Evolutionary conservation across 305 asterid species (phyloP).

Genomic region (Caryopteris hybrid): DNA sequence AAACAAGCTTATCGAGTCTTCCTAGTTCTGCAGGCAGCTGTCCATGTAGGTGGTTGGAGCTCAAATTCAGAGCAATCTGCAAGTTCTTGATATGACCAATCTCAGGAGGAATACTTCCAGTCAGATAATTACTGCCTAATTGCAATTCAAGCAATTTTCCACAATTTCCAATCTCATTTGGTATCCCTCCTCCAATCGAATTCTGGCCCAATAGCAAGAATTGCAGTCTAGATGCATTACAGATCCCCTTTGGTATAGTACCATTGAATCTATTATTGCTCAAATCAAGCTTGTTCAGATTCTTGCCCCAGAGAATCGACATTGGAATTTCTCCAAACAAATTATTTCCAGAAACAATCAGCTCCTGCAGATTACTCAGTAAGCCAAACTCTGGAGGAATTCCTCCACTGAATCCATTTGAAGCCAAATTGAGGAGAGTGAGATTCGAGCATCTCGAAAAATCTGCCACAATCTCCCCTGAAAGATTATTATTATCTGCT

Average conservation of each 20-base stretch:
- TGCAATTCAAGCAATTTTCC: slow-evolving; percentile 69
- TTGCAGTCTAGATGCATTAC: slow-evolving; percentile 71
- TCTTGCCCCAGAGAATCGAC: slow-evolving; percentile 58
- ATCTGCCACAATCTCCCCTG: slow-evolving; percentile 77
- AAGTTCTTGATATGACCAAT: slow-evolving; percentile 79
- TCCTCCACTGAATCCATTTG: slow-evolving; percentile 71
- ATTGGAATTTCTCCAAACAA: slow-evolving; percentile 77
- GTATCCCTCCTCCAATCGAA: slow-evolving; percentile 60
- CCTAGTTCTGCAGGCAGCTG: slow-evolving; percentile 82
- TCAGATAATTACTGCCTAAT: slow-evolving; percentile 68
- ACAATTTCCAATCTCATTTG: slow-evolving; percentile 70
- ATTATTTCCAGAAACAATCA: slow-evolving; percentile 71
- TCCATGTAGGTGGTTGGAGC: slow-evolving; percentile 77
- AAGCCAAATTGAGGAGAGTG: slow-evolving; percentile 83
- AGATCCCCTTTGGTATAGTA: slow-evolving; percentile 57
- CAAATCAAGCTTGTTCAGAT: slow-evolving; percentile 82
- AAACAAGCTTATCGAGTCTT: slow-evolving; percentile 82
- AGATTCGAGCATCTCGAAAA: slow-evolving; percentile 80
- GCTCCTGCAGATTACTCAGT: slow-evolving; percentile 71
- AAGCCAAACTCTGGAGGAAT: slow-evolving; percentile 72
- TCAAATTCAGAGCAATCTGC: slow-evolving; percentile 85
- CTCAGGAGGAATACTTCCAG: slow-evolving; percentile 85
- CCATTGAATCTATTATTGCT: slow-evolving; percentile 79
- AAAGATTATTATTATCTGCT: slow-evolving; percentile 71
- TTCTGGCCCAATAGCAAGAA: slow-evolving; percentile 65